These are phyloP conservation scores for Hygrocybe coccinea DNA, from an alignment of 768 basidiomycete genomes.

Conservation along the genomic window DNA sequence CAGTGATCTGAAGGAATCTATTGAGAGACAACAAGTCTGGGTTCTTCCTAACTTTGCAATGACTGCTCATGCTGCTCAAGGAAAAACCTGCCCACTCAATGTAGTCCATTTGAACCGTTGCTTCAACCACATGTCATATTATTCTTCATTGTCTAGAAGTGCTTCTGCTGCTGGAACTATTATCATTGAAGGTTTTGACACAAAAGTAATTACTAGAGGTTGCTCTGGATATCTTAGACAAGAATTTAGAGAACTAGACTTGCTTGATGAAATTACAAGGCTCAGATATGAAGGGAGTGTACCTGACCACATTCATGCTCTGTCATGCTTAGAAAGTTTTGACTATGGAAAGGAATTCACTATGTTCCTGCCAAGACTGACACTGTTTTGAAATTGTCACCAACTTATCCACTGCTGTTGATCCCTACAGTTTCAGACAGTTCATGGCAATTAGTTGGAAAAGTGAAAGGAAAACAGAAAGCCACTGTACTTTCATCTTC, in stretches of 20 bases:
- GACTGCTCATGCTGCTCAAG: slow-evolving; percentile 27
- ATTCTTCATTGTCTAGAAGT: no score
- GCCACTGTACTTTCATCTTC: no score
- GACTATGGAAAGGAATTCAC: slow-evolving; percentile 4
- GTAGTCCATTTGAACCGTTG: slow-evolving; percentile 25
- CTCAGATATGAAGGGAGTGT: slow-evolving; percentile 21
- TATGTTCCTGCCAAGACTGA: slow-evolving; percentile 19
- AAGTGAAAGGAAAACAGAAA: no score
- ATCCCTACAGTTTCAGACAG: no score
- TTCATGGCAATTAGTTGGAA: no score
- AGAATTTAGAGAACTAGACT: slow-evolving; percentile 19
- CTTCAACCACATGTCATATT: no score
- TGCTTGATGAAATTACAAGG: slow-evolving; percentile 33
- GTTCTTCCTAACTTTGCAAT: slow-evolving; percentile 25
- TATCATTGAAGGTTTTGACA: slow-evolving; percentile 26
- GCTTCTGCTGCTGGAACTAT: slow-evolving; percentile 19
- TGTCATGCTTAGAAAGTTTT: slow-evolving; percentile 8
- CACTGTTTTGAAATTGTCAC: slow-evolving; percentile 13
- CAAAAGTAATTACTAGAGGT: slow-evolving; percentile 21
- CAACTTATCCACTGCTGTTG: no score
- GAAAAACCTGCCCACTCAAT: slow-evolving; percentile 24
- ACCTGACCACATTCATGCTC: slow-evolving; percentile 1
- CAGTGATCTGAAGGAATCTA: slow-evolving; percentile 8
- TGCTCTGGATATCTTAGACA: slow-evolving; percentile 18
- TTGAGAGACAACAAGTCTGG: slow-evolving; percentile 19